Conservation (phyloP, 2,329 filamentous ascomycete species). For the Colletotrichum navitas region DNA sequence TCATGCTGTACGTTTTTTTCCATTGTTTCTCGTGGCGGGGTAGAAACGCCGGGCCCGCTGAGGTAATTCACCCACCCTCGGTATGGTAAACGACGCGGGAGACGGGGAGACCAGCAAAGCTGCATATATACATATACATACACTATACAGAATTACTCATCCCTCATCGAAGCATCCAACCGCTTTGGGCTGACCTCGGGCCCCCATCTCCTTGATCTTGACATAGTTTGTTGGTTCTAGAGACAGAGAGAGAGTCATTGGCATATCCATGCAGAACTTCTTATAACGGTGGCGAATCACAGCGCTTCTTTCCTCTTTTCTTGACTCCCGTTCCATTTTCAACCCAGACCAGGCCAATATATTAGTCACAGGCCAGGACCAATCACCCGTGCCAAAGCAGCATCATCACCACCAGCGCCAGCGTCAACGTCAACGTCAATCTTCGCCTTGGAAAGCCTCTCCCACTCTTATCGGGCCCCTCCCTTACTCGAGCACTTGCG, state of each 20-base stretch:
- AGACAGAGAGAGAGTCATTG: conserved; percentile 14
- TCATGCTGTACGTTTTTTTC: not conserved
- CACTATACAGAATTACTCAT: conserved; percentile 36
- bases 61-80: conserved; percentile 15
- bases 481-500: not conserved
- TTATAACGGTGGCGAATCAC: conserved; percentile 30
- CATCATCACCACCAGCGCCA: conserved; percentile 2
- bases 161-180: not conserved
- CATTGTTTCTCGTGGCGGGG: conserved; percentile 18
- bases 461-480: too few relatives aligned
- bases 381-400: conserved; percentile 27
- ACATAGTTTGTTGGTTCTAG: not conserved
- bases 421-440: not conserved
- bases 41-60: conserved; percentile 12
- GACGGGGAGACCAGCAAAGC: conserved; percentile 6
- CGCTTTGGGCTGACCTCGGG: not conserved
- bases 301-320: conserved; percentile 1
- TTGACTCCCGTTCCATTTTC: not conserved
- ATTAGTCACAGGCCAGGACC: conserved; percentile 31
- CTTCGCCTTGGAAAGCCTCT: conserved; percentile 1
- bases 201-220: not conserved
- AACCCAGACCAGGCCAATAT: not conserved
- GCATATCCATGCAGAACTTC: conserved; percentile 4
- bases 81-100: not conserved
- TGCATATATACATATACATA: conserved; percentile 28